Conservation (phyloP, 208 protist species). For the Angomonas deanei region DNA sequence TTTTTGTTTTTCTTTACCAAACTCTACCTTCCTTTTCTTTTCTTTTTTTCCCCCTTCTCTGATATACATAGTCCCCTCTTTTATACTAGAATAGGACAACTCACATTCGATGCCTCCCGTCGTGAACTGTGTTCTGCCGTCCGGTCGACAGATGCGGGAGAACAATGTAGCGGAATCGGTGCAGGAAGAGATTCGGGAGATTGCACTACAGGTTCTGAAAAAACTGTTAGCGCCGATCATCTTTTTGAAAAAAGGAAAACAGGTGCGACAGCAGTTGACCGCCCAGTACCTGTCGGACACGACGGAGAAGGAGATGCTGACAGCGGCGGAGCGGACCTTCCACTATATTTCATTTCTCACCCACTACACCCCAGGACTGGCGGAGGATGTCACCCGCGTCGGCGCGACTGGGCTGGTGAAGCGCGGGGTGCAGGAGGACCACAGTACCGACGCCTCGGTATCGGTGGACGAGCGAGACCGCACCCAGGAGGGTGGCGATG, state of each 20-base stretch:
- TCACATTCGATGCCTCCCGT: too few species aligned
- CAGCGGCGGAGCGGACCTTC: conserved; percentile 20
- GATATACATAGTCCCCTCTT: too few species aligned
- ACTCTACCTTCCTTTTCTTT: not conserved
- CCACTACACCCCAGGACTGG: conserved; percentile 12
- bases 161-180: not conserved
- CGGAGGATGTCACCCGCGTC: conserved; percentile 5
- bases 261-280: conserved; percentile 16
- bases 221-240: conserved; percentile 39
- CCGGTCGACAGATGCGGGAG: not conserved
- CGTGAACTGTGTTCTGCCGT: too few species aligned
- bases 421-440: not conserved
- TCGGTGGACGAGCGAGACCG: not conserved
- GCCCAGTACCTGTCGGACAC: conserved; percentile 12
- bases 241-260: conserved; percentile 12
- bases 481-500: not conserved
- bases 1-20: too few species aligned
- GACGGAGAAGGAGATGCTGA: conserved; percentile 14
- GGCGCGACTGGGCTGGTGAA: not conserved
- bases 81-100: too few species aligned
- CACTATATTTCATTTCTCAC: conserved; percentile 30
- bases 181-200: conserved; percentile 29
- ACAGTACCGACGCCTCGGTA: not conserved
- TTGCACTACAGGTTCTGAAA: conserved; percentile 40
- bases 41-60: too few species aligned